These are phyloP conservation scores for sweet orange (Citrus sinensis) DNA, from an alignment of 345 rosid species.

Conservation along the genomic window DVS_A1.0 CM039169.1:26987001-26987500, in stretches of 20 bases:
- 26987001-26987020: constrained; percentile 36
- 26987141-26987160: constrained; percentile 23
- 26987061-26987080: constrained; percentile 22
- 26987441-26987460: neutral
- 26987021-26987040: constrained; percentile 59
- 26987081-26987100: constrained; percentile 24
- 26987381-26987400: constrained; percentile 14
- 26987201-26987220: constrained; percentile 78
- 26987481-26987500: neutral
- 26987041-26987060: constrained; percentile 48
- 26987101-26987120: constrained; percentile 39
- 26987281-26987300: constrained; percentile 21
- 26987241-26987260: constrained; percentile 48
- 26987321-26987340: constrained; percentile 56
- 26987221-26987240: constrained; percentile 58
- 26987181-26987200: constrained; percentile 62
- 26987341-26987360: constrained; percentile 72
- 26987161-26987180: constrained; percentile 20
- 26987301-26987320: constrained; percentile 32
- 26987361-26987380: constrained; percentile 60
- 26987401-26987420: neutral
- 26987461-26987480: neutral
- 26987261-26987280: constrained; percentile 16
- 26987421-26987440: neutral
- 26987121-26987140: constrained; percentile 37